Base-by-base conservation (phyloP, 805 yeast species). In the Hanseniaspora taiwanica region DNA sequence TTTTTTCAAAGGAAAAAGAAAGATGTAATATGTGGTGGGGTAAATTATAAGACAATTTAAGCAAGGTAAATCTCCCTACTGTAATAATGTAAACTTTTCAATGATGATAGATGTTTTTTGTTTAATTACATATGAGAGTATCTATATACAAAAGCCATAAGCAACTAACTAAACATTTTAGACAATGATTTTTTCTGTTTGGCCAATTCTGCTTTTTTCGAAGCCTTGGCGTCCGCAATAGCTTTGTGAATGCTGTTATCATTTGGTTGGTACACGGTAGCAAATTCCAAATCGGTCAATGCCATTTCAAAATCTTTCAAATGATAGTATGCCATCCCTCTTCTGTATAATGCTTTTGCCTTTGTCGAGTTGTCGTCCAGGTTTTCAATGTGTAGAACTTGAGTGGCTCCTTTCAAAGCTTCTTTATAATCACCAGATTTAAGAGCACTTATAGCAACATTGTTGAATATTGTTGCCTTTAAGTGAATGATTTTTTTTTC, bases 291-390 rank as follows among this genome's bases (percentile, higher is more conserved):
- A 45, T 78, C 80, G 10, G 57, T 60, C 38, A 79, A 63, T 0
- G 95, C 94, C 42, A 66, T 71, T 23, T 79, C 89, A 40, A 76
- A 78, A 53, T 82, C 78, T 53, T 79, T 79, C 18, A 68, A 63
- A 7, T 71, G 60, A 44, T 74, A 59, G 51, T 76, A 70, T 1
- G 91, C 95, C 53, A 71, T 64, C 27, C 93, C 96, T 58, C 89
- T 77, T 58, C 97, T 78, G 65, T 78, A 87, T 35, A 74, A 63
- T 0, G 96, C 96, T 65, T 87, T 87, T 14, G 94, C 84, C 56
- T 71, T 72, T 18, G 85, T 76, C 46, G 76, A 72, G 27, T 42
- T 39, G 32, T 72, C 80, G 41, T 74, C 82, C 4, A 76, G 63
- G 2, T 48, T 58, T 27, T 73, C 79, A 20, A 69, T 71, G 39